Evolutionary conservation across 1,139 yeast species (phyloP).

Genomic region (Pichia sp.): DNA sequence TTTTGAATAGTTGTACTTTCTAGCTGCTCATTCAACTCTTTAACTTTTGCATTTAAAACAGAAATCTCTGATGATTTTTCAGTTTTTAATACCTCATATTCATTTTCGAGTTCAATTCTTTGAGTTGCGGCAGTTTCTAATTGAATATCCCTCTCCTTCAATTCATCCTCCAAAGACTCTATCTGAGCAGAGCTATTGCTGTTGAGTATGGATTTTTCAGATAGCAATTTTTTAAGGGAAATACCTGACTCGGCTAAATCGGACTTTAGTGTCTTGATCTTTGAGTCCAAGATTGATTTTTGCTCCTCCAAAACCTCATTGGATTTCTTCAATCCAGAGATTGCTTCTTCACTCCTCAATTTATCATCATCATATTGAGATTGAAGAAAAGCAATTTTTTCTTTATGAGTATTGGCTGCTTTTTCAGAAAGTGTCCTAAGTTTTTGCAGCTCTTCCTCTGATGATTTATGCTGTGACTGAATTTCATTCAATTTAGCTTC

Average conservation of each 20-base stretch:
- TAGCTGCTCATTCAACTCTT: slow-evolving; percentile 4
- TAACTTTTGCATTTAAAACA: neutral
- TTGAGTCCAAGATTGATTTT: neutral
- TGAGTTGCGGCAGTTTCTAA: slow-evolving; percentile 1
- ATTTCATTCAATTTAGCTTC: neutral
- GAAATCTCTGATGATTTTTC: neutral
- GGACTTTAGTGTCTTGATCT: neutral
- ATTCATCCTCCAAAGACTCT: slow-evolving; percentile 1
- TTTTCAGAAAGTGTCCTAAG: neutral
- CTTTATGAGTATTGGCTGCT: neutral
- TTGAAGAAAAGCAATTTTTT: neutral
- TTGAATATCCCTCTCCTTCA: neutral
- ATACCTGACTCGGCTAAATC: neutral
- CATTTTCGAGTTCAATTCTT: neutral
- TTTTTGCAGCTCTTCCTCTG: neutral
- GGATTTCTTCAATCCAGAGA: neutral
- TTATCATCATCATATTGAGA: neutral
- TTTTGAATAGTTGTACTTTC: neutral
- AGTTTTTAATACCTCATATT: neutral
- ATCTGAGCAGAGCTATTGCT: neutral
- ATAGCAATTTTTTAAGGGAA: neutral
- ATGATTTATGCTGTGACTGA: neutral
- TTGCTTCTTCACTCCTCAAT: neutral
- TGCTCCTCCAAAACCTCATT: neutral
- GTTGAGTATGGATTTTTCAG: neutral